Base-by-base conservation (phyloP, 139 green algal species). In the Closterium sp. region DNA sequence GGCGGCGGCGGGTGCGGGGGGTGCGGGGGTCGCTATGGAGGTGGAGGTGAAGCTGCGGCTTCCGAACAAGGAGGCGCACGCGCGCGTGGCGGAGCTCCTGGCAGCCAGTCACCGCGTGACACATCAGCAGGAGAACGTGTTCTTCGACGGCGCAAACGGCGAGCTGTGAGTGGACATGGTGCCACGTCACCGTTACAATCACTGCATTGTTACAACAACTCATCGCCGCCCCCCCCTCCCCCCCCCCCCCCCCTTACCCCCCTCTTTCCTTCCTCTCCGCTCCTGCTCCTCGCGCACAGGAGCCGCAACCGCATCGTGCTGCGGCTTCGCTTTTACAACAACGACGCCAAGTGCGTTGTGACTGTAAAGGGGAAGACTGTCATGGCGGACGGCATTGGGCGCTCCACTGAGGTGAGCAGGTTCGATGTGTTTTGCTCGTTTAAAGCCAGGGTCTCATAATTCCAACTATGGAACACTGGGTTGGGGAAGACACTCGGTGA, bases 1-100 rank as follows among this genome's bases (percentile, higher is more conserved):
- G 28, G 34, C 97, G 97, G 98, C 36, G 97, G 96, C 34, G 88
- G 4, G 23, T 88, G 89, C 35, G 30, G 36, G 19, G 30, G 30
- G 36, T 0, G 87, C 31, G 16, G 32, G n/a, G 35, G 28, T 35
- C 10, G 32, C 32, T 34, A 90, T 90, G 90, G 94, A 99, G 95
- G 96, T 99, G 0, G 97, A 99, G 93, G 94, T 99, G 28, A 99
- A 99, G 95, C 95, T 99, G 43, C 94, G 97, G 2, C 91, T 99
- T 34, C 94, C 95, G 3, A 92, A 96, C 89, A 90, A 84, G 23
- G 95, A 93, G 4, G 95, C 95, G 25, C 96, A 97, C 87, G 94
- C 94, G 34, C 94, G 94, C 86, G 92, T 98, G 66, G 92, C 91
- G 0, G 36, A 93, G 28, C 92, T 96, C 55, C 94, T 98, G 34